Conservation (phyloP, 768 basidiomycete genomes). For the Trametes meyenii region DNA sequence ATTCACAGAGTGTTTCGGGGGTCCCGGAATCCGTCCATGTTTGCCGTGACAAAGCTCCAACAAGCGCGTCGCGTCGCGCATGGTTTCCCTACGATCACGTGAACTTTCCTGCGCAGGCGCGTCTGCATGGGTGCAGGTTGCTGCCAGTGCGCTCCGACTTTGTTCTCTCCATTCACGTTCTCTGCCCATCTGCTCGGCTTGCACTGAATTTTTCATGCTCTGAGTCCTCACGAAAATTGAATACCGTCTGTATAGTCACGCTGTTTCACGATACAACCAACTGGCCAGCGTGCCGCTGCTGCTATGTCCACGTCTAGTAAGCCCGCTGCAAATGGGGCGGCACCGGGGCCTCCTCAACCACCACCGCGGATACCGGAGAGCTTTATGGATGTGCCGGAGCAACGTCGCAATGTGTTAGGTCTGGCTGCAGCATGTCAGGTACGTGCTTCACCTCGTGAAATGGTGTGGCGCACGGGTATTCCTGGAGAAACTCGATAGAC, state of each 20-base stretch:
- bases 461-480: not conserved
- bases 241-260: not conserved
- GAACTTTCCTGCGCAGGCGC: not conserved
- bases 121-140: not conserved
- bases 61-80: conserved; percentile 13
- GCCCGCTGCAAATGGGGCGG: conserved; percentile 7
- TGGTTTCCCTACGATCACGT: conserved; percentile 11
- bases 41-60: too few relatives aligned
- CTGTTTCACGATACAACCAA: not conserved
- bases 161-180: conserved; percentile 10
- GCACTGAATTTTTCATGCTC: not conserved
- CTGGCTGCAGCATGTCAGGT: conserved; percentile 80
- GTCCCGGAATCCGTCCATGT: too few relatives aligned
- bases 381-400: conserved; percentile 75
- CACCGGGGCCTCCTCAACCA: conserved; percentile 19
- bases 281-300: not conserved
- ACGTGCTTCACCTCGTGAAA: conserved; percentile 23
- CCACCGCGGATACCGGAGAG: conserved; percentile 71
- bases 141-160: conserved; percentile 8
- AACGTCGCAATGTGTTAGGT: conserved; percentile 78
- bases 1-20: too few relatives aligned
- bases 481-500: not conserved
- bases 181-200: not conserved
- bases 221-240: too few relatives aligned
- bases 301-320: conserved; percentile 25